Evolutionary conservation across 23 red algal genomes (phyloP), one percentile per base, ranked within the genome.

Genomic region (Gracilaria gracilis): DNA sequence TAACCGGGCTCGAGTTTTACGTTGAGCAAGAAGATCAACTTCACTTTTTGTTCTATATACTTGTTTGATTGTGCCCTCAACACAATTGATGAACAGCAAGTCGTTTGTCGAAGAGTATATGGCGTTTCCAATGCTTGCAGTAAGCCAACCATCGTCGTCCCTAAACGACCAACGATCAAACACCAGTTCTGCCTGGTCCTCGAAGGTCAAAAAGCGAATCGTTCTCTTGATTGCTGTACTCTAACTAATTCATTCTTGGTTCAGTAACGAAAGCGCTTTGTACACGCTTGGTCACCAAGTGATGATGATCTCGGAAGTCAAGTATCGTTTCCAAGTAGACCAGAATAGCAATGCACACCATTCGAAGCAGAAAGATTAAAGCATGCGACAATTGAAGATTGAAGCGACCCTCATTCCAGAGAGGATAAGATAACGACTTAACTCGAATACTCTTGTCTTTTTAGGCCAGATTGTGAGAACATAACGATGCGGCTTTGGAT

Each of bases 301-400:
- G 9, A 4, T 7, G 55, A 7, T 17, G 9, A 7, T 58, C 55
- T 7, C 55, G 55, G 21, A 17, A 70, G 34, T 36, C 20, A 39
- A 70, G 65, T 39, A 13, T 70, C 12, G 65, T 36, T 28, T 70
- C 65, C 13, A 70, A 28, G 17, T 70, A 70, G 9, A 70, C 35
- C 8, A 28, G 29, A 39, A 70, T n/a, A 3, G 65, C 65, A 70
- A 70, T 70, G 65, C 65, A 70, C 34, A 70, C 27, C 8, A 70
- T 70, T 39, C 65, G n/a, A 35, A 70, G 65, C 6, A 70, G 7
- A 4, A 39, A 35, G 27, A 70, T 4, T 36, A 39, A 39, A 4
- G 29, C 5, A 70, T 70, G 65, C 6, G 65, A 70, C 9, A 4
- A 19, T 31, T 70, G n/a, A 70, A 13, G 65, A 70, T 13, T 13